Evolutionary conservation across 345 rosid genomes (phyloP), one percentile per base, ranked within the genome.

Genomic region (Acer campestre): DNA sequence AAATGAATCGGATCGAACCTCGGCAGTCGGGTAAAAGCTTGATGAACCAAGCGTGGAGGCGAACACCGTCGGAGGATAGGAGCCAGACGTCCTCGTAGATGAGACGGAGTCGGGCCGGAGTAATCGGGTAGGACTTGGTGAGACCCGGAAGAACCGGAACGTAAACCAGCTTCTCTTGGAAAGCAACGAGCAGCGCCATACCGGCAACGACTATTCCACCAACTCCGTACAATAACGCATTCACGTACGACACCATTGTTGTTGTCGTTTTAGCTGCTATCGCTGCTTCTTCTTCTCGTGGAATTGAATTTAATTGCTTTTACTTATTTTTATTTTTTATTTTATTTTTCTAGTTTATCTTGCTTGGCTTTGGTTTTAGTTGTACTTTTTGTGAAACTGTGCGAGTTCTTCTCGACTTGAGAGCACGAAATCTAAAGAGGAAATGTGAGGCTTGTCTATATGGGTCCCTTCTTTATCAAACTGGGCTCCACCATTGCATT

Each of bases 31-130:
- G 94, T 67, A 86, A 80, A 85, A 91, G 85, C 81, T 89, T 96
- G 89, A 96, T 91, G 88, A 96, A 94, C 99, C 99, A 96, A 67
- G 98, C 83, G 77, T 96, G 99, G 65, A 96, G 99, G 29, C 90
- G 94, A 69, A 91, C 85, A 48, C 98, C 99, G 68, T 96, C 99
- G 40, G 97, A 86, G 80, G 99, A 90, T 85, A 82, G 83, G 81
- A 96, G 97, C 99, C 99, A 96, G 68, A 96, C 93, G 77, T 96
- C 98, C 75, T 96, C 97, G 85, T 91, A 96, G 42, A 53, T 2
- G 78, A 96, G 98, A 29, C 86, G 90, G 77, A 94, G 92, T 73
- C 98, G 93, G 64, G 92, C 75, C 2, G 98, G 99, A 2, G 94
- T 90, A 48, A 96, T 86, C 55, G 93, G 81, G 83, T 94, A 96